Base-by-base conservation (phyloP, 192 early-diverging fungal genomes). In the Glomus cerebriforme region DNA sequence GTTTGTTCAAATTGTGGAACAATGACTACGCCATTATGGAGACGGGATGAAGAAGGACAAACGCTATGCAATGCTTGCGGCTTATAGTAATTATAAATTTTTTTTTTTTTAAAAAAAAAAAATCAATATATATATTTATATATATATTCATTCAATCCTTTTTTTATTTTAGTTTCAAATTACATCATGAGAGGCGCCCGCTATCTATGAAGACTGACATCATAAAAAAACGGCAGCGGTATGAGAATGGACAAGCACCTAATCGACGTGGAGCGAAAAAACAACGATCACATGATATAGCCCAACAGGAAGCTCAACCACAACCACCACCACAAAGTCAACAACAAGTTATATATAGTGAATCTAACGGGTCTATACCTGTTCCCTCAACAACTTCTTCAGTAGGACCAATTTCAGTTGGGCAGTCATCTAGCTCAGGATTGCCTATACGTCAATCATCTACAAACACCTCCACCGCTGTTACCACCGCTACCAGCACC, bases 1-100 rank as follows among this genome's bases (percentile, higher is more conserved):
- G 87, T 83, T 7, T 95, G 93, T 71, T 87, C 87, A 77, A 95
- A 95, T 80, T 95, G 93, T 78, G 84, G 88, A 54, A 93, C 92
- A 0, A 97, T 92, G 7, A 92, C 92, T 58, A 99, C 98, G 24
- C 93, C 96, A 1, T 86, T 99, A 24, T 99, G 98, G 98, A 90
- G 98, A n/a, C 86, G 96, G 34, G 89, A 90, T 74, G 85, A 86
- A 59, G 79, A 84, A 64, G 78, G 81, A 35, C 76, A 81, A 64
- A 82, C 85, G 73, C 34, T 85, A 26, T 80, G 81, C 81, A 75
- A 90, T 70, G 88, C 88, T 6, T 90, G 88, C 74, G 88, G 88
- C 19, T 75, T 90, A 75, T 90, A 88, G 80, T 90, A 86, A 74
- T 81, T 84, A 68, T 35, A 37, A 2, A 68, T 19, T 39, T 35